A percentile compares a stretch with the other conserved stretches of the same genome.
These are phyloP conservation scores for Quercus suber DNA, from an alignment of 306 rosid species.

Conservation along the genomic window DNA sequence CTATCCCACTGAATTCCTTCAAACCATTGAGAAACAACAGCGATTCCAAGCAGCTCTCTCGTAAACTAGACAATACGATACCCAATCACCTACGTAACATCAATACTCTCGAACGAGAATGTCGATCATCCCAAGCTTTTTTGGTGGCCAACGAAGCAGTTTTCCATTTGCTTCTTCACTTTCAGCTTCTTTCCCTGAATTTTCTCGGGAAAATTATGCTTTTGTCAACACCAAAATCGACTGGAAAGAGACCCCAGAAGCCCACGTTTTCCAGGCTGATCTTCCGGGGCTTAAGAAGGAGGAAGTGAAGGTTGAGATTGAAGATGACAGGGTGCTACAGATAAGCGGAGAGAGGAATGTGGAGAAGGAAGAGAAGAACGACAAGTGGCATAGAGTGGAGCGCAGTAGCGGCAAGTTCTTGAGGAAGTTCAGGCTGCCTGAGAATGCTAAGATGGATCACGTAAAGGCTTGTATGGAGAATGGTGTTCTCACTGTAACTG, in stretches of 20 bases:
- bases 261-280: constrained; percentile 33
- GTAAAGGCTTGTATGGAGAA: constrained; percentile 37
- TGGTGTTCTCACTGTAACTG: constrained; percentile 32
- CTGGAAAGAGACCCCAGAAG: constrained; percentile 40
- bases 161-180: constrained; percentile 1
- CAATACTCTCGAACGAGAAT: background rate
- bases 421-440: constrained; percentile 36
- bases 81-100: background rate
- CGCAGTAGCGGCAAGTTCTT: constrained; percentile 28
- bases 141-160: background rate
- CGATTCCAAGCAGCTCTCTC: no score
- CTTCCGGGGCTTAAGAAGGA: constrained; percentile 27
- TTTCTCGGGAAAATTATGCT: constrained; percentile 18
- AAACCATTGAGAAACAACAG: no score
- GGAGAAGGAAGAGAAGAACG: constrained; percentile 36
- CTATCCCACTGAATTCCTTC: no score
- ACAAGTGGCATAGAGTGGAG: constrained; percentile 38
- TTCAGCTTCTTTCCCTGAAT: constrained; percentile 2
- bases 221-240: constrained; percentile 19
- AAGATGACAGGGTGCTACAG: constrained; percentile 30
- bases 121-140: background rate
- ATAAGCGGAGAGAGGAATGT: constrained; percentile 35
- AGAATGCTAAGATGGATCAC: constrained; percentile 23
- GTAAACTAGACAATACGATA: background rate
- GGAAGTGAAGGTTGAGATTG: constrained; percentile 35